Evolutionary conservation across 108 stramenopile species (phyloP), one percentile per base, ranked within the genome.

Genomic region (Cyclotella atomus): DNA sequence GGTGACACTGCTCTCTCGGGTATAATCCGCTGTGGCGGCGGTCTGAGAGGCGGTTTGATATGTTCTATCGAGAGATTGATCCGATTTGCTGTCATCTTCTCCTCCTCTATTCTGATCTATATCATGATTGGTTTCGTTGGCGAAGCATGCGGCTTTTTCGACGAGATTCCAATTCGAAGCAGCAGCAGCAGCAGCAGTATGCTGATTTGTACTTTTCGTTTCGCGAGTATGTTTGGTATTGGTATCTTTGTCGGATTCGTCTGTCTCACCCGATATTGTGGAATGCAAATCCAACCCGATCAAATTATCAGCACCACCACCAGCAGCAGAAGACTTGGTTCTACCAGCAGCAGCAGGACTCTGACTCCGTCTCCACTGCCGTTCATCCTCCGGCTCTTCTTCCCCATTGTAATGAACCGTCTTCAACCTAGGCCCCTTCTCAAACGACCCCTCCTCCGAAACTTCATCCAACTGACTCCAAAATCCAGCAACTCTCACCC

Each of bases 391-490:
- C 24, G 59, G 62, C 12, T 28, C 52, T 24, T 43, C 9, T 15
- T 27, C 50, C 15, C 43, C 61, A 53, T 68, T 9, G 7, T 41
- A 15, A 35, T 52, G 20, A 30, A 36, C 25, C 1, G 33, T 54
- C 54, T 12, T 34, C 23, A 54, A 19, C 23, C 21, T 46, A 1
- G 24, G 27, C 12, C 50, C 38, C 16, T 55, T 52, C 19, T 54
- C 45, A 20, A 57, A 38, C 10, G 52, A 47, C 15, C 47, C 24
- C 8, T 49, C 53, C 27, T 67, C n/a, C 38, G 38, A 41, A 59
- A 46, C 44, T 14, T 45, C 65, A 54, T 79, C 78, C 10, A 79
- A 47, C 30, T 79, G 78, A 79, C 78, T 56, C 29, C 44, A 45
- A 32, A 56, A 57, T 23, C 56, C 44, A 24, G 68, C 19, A 16